Conservation (phyloP, 2,329 filamentous ascomycete species). For the Apiospora rasikravindrae region DNA sequence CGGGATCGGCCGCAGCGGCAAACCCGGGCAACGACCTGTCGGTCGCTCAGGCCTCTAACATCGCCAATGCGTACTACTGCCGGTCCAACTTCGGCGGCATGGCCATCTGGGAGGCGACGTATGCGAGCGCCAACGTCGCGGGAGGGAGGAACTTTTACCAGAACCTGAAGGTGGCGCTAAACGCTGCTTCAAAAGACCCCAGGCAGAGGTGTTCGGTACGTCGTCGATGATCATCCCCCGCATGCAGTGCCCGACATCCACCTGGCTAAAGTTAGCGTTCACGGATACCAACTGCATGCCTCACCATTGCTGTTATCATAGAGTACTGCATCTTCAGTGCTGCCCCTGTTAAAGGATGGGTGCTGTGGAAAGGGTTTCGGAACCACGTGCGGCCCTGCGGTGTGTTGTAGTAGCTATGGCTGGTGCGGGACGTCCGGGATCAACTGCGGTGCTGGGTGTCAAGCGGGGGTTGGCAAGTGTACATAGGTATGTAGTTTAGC, state of each 20-base stretch:
- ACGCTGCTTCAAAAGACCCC: slow-evolving; percentile 24
- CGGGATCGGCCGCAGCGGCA: slow-evolving; percentile 38
- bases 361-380: slow-evolving; percentile 25
- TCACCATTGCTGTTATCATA: background rate
- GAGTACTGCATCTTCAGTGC: background rate
- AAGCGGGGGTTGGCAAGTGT: slow-evolving; percentile 28
- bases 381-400: slow-evolving; percentile 22
- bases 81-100: slow-evolving; percentile 50
- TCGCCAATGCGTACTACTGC: slow-evolving; percentile 47
- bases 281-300: background rate
- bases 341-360: slow-evolving; percentile 24
- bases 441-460: slow-evolving; percentile 30
- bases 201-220: slow-evolving; percentile 26
- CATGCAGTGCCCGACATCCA: background rate
- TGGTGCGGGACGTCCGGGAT: slow-evolving; percentile 26
- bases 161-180: slow-evolving; percentile 43
- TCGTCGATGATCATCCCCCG: background rate
- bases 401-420: slow-evolving; percentile 27
- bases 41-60: slow-evolving; percentile 40
- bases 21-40: slow-evolving; percentile 42
- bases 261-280: background rate
- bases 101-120: slow-evolving; percentile 52
- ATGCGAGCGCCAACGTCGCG: slow-evolving; percentile 18
- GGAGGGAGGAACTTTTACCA: slow-evolving; percentile 47
- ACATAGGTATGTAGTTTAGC: slow-evolving; percentile 12